Base-by-base conservation (phyloP, 129 eudicot species). In the Centaurea solstitialis region DNA sequence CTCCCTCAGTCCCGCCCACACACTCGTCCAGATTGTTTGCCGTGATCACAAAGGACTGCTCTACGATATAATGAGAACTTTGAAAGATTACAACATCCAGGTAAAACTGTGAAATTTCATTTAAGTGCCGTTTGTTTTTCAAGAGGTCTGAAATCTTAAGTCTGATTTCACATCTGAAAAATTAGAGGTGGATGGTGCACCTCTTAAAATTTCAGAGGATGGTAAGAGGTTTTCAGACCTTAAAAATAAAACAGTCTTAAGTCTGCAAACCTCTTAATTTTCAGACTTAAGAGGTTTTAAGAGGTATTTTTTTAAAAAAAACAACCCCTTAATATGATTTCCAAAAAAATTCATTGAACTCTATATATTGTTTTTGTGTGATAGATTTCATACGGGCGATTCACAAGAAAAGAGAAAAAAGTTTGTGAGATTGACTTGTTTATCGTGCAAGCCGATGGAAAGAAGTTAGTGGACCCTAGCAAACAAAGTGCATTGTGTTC, bases 311-410 rank as follows among this genome's bases (percentile, higher is more conserved):
- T n/a, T n/a, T n/a, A n/a, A n/a, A n/a, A n/a, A n/a, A n/a, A n/a
- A n/a, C n/a, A n/a, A n/a, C n/a, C n/a, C n/a, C n/a, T n/a, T n/a
- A 20, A 7, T 23, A 47, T 9, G 8, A 73, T 39, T 10, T 21
- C 28, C 41, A 4, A 66, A 61, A 72, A 66, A 61, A 72, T 18
- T 68, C 69, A 18, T 23, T 0, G 30, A 33, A 50, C 23, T 50
- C 6, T 4, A 62, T 15, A 12, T 65, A 43, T 30, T 13, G 40
- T 21, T 78, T 57, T 3, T 76, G 18, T 72, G 65, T 72, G 24
- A 53, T 87, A 93, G 96, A 91, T 89, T 67, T 91, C 98, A 18
- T 93, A 93, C 70, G 98, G 97, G 71, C 90, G 97, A 39, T 90
- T 87, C 79, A 74, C 81, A 7, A 80, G 80, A 21, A 89, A 86